These are phyloP conservation scores for Somion occarium DNA, from an alignment of 1,284 basidiomycete species.

Conservation along the genomic window DNA sequence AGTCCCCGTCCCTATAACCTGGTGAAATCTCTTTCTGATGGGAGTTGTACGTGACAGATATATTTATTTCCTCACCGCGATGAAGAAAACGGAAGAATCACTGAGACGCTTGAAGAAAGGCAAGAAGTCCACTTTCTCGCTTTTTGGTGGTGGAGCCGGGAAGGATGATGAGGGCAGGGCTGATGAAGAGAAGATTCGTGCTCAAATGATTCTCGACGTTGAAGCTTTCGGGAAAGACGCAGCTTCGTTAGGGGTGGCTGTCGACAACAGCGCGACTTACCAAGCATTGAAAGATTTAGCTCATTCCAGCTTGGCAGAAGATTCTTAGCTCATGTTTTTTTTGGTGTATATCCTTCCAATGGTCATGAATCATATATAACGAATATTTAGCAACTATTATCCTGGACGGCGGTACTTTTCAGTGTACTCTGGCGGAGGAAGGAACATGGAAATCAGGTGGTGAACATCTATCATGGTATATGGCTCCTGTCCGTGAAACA, in stretches of 20 bases:
- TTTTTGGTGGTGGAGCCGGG: constrained; percentile 54
- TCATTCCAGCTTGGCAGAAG: constrained; percentile 32
- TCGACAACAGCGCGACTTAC: constrained; percentile 52
- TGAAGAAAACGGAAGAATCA: constrained; percentile 90
- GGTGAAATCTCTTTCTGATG: background rate
- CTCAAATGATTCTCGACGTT: constrained; percentile 86
- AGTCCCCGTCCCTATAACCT: constrained; percentile 9
- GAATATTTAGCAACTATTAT: background rate
- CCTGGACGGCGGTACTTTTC: background rate
- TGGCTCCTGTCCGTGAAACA: constrained; percentile 55
- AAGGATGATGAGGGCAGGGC: constrained; percentile 60
- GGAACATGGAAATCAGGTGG: constrained; percentile 22
- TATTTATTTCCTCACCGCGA: constrained; percentile 65
- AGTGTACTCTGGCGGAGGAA: background rate
- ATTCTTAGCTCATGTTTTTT: constrained; percentile 8
- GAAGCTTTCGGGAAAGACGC: constrained; percentile 80
- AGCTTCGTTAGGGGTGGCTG: constrained; percentile 60
- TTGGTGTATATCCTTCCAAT: no score
- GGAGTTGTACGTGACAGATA: constrained; percentile 43
- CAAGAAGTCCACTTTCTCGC: constrained; percentile 73
- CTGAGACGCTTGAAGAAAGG: constrained; percentile 81
- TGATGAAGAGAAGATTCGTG: constrained; percentile 80
- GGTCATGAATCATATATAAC: no score
- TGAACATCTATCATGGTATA: constrained; percentile 54
- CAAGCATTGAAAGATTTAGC: constrained; percentile 58